A percentile compares a stretch with the other conserved stretches of the same genome.
phyloP scores from a whole-genome alignment of 2,329 filamentous ascomycete genomes.

The Arthroderma sp. region DNA sequence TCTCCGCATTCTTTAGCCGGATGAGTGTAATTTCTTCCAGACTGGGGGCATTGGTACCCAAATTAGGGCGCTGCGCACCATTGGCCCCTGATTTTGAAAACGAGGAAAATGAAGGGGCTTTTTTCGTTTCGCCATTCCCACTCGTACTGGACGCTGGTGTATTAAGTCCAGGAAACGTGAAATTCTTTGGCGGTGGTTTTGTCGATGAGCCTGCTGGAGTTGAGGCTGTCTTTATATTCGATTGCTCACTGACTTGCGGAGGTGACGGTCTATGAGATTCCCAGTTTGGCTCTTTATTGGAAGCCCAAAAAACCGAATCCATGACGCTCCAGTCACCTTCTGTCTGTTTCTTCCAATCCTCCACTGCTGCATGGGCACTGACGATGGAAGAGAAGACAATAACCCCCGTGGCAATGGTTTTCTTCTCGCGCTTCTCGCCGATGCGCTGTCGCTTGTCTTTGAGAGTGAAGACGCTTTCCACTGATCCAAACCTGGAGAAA shows the following conservation, averaged over 20 bases:
- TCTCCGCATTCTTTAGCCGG: constrained; percentile 44
- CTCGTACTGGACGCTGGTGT: constrained; percentile 8
- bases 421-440: constrained; percentile 38
- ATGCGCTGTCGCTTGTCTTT: constrained; percentile 44
- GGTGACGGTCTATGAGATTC: constrained; percentile 11
- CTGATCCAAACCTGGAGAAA: constrained; percentile 43
- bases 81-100: constrained; percentile 24
- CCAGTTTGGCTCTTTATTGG: constrained; percentile 39
- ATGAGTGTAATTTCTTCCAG: constrained; percentile 41
- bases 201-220: constrained; percentile 6
- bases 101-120: constrained; percentile 30
- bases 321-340: constrained; percentile 35
- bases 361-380: constrained; percentile 43
- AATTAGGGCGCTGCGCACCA: constrained; percentile 11
- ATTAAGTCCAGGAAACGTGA: constrained; percentile 25
- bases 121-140: constrained; percentile 16
- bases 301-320: constrained; percentile 43
- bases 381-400: constrained; percentile 46
- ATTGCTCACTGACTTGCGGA: constrained; percentile 11
- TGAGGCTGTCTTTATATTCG: background rate
- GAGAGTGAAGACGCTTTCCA: constrained; percentile 42
- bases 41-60: constrained; percentile 23
- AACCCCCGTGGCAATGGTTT: constrained; percentile 39
- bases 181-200: constrained; percentile 14
- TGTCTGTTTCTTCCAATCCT: constrained; percentile 34